These are phyloP conservation scores for Cutaneotrichosporon dermatis DNA, from an alignment of 1,284 basidiomycete genomes.

Conservation along the genomic window DNA sequence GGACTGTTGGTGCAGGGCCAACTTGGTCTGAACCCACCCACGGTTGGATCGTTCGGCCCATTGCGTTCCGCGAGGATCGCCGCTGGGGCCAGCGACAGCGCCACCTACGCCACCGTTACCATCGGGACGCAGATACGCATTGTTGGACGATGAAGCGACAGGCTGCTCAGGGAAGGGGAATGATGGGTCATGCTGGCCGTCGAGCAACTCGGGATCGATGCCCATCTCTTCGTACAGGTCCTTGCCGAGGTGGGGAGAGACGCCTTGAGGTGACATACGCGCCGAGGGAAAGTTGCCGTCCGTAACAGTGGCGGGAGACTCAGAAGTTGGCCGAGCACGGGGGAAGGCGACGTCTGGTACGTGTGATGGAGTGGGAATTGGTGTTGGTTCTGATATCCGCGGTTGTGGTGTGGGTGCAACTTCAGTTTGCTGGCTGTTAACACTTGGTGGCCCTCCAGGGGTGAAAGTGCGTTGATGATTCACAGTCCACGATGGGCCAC, in stretches of 20 bases:
- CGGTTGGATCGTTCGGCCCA: conserved; percentile 32
- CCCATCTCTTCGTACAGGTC: conserved; percentile 2
- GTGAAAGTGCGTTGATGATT: neutral
- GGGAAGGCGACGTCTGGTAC: neutral
- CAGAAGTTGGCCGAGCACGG: no score
- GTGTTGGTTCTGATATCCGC: neutral
- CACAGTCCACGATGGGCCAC: neutral
- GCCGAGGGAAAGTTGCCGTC: neutral
- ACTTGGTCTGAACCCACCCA: conserved; percentile 47
- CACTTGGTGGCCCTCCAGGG: neutral
- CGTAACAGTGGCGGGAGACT: no score
- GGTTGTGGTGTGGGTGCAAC: neutral
- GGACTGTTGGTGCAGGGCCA: conserved; percentile 41
- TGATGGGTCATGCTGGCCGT: no score
- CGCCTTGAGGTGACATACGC: no score
- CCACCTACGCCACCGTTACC: neutral
- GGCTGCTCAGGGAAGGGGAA: neutral
- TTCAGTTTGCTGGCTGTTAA: neutral
- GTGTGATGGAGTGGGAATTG: neutral
- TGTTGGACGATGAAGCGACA: neutral
- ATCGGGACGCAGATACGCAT: neutral
- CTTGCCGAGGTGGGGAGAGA: neutral
- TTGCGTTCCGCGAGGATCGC: neutral
- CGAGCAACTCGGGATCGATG: neutral
- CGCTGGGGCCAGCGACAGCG: neutral